Evolutionary conservation across 2,329 filamentous ascomycete species (phyloP).

Genomic region (Aulographum hederae): DNA sequence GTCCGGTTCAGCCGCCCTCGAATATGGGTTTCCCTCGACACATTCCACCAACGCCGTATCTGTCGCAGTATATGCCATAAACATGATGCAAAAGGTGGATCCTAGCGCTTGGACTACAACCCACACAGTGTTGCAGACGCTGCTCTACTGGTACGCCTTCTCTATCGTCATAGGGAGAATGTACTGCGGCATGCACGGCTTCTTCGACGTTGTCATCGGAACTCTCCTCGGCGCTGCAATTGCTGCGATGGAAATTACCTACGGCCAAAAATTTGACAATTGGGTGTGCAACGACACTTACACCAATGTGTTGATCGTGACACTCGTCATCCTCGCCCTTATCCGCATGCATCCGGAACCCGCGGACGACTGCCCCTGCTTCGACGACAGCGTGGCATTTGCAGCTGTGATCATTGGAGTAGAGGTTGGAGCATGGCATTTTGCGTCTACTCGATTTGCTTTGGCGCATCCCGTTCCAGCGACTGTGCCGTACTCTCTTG

Average conservation of each 20-base stretch:
- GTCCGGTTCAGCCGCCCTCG: slow-evolving; percentile 85
- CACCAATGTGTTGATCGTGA: slow-evolving; percentile 41
- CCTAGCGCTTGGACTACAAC: slow-evolving; percentile 13
- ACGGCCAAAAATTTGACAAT: slow-evolving; percentile 42
- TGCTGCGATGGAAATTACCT: slow-evolving; percentile 34
- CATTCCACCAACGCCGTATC: slow-evolving; percentile 96
- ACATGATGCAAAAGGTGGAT: slow-evolving; percentile 30
- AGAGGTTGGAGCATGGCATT: slow-evolving; percentile 72
- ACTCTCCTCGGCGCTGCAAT: slow-evolving; percentile 55
- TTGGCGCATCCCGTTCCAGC: slow-evolving; percentile 35
- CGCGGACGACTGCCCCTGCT: slow-evolving; percentile 91
- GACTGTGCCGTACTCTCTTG: slow-evolving; percentile 45
- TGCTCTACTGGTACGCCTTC: slow-evolving; percentile 67
- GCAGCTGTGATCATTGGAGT: slow-evolving; percentile 76
- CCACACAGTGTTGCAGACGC: slow-evolving; percentile 33
- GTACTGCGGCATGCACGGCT: slow-evolving; percentile 98
- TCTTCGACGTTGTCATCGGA: slow-evolving; percentile 75
- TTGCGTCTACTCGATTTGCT: slow-evolving; percentile 38
- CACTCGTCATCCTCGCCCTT: slow-evolving; percentile 50
- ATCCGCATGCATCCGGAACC: slow-evolving; percentile 89
- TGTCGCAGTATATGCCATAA: slow-evolving; percentile 69
- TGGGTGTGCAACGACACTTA: slow-evolving; percentile 43
- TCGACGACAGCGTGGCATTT: slow-evolving; percentile 89
- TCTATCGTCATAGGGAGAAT: slow-evolving; percentile 84
- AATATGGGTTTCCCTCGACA: slow-evolving; percentile 94